phyloP scores from a whole-genome alignment of 2,329 filamentous ascomycete genomes.

The Neurospora sp. region DNA sequence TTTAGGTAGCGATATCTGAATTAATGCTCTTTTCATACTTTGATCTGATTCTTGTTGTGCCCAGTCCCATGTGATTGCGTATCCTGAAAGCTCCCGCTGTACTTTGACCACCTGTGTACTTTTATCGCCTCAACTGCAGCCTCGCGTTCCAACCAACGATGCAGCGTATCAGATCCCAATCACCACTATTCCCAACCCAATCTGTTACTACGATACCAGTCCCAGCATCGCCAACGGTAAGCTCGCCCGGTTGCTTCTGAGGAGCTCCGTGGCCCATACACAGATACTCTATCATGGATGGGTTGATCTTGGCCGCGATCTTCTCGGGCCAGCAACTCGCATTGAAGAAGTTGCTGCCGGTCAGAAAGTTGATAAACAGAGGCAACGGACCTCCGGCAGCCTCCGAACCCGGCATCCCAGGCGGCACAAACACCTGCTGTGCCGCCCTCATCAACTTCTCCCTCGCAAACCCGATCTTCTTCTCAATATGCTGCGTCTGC shows the following conservation, averaged over 20 bases:
- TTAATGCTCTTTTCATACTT: neutral
- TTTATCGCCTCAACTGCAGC: conserved; percentile 37
- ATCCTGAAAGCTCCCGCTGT: neutral
- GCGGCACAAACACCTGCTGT: conserved; percentile 36
- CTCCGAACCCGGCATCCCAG: conserved; percentile 20
- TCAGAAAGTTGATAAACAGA: conserved; percentile 84
- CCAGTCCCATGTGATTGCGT: neutral
- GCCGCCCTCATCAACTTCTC: conserved; percentile 69
- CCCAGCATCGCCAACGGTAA: conserved; percentile 57
- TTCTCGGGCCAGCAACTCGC: conserved; percentile 85
- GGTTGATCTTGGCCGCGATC: conserved; percentile 82
- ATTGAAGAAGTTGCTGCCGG: conserved; percentile 90
- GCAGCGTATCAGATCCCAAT: conserved; percentile 84
- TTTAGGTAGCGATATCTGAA: neutral
- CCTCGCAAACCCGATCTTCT: conserved; percentile 66
- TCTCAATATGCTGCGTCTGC: conserved; percentile 62
- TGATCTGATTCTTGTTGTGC: neutral
- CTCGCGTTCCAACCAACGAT: conserved; percentile 86
- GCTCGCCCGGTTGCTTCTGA: conserved; percentile 37
- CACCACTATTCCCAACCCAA: conserved; percentile 77
- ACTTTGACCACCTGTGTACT: neutral
- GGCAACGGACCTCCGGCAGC: conserved; percentile 33
- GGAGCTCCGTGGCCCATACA: conserved; percentile 46
- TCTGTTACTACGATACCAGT: conserved; percentile 89
- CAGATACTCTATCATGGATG: conserved; percentile 56